A percentile compares a stretch with the other conserved stretches of the same genome.
Conservation (phyloP, 805 yeast species). For the Naumovozyma baii region DNA sequence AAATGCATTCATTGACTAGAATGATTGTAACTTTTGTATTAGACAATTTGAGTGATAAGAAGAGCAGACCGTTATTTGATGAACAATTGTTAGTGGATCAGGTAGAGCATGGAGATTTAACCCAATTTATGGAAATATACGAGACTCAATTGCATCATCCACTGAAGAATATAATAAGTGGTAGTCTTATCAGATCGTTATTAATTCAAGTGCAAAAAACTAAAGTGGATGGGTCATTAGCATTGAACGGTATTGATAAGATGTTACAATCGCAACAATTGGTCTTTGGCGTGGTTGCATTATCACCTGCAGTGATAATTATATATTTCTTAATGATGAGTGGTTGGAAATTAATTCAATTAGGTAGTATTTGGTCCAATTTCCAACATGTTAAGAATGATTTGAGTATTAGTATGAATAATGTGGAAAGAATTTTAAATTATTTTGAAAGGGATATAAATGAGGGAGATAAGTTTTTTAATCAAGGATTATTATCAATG, state of each 20-base stretch:
- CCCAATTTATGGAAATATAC: conserved; percentile 69
- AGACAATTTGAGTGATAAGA: too few species aligned
- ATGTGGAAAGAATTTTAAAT: conserved; percentile 46
- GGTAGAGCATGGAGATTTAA: conserved; percentile 66
- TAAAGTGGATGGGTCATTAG: conserved; percentile 88
- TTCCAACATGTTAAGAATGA: conserved; percentile 15
- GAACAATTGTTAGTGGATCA: conserved; percentile 29
- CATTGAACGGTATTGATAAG: conserved; percentile 83
- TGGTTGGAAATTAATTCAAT: conserved; percentile 21
- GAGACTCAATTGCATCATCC: conserved; percentile 70
- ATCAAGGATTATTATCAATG: conserved; percentile 55
- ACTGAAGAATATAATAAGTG: conserved; percentile 47
- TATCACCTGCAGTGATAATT: conserved; percentile 66
- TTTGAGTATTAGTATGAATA: conserved; percentile 38
- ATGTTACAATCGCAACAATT: conserved; percentile 83
- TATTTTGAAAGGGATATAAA: conserved; percentile 10
- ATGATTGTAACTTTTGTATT: conserved; percentile 60
- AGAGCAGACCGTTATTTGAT: too few species aligned
- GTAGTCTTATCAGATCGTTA: conserved; percentile 65
- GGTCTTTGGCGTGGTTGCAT: conserved; percentile 86
- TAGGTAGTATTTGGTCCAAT: conserved; percentile 23
- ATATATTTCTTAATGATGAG: conserved; percentile 37
- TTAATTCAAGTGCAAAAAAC: conserved; percentile 92
- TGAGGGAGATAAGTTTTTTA: conserved; percentile 26
- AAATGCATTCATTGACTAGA: conserved; percentile 68